Percentiles rank a stretch among this genome's conserved stretches.
Evolutionary conservation across 1,284 basidiomycete genomes (phyloP).

Genomic region (Termitomyces sp.): DNA sequence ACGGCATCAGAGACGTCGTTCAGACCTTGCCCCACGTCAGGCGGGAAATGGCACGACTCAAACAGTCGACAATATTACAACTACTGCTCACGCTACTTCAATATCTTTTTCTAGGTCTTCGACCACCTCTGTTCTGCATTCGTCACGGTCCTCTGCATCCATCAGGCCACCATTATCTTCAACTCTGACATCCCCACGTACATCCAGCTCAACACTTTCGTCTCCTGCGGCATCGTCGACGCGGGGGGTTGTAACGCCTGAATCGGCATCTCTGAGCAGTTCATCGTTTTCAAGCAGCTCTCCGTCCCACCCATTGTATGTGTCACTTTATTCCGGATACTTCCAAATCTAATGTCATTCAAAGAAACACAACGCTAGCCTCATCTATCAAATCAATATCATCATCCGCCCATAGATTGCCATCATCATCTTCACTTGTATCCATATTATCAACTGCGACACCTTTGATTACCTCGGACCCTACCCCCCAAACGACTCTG

Average conservation of each 20-base stretch:
- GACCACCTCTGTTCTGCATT: not conserved
- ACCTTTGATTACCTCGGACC: not conserved
- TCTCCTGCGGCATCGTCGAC: not conserved
- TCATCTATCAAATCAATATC: not conserved
- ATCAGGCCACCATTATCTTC: slow-evolving; percentile 6
- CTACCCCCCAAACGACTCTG: slow-evolving; percentile 7
- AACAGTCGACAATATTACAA: not conserved
- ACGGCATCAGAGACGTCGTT: slow-evolving; percentile 5
- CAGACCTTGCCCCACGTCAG: slow-evolving; percentile 5
- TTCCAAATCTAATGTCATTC: not conserved
- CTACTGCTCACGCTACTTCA: not conserved
- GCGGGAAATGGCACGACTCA: not conserved
- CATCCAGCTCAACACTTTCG: not conserved
- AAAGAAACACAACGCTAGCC: not conserved
- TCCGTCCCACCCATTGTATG: not conserved
- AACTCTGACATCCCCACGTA: not conserved
- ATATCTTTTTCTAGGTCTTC: not conserved
- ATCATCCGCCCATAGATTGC: not conserved
- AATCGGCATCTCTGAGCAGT: not conserved
- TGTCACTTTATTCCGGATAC: not conserved
- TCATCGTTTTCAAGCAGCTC: not conserved
- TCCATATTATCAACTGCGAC: slow-evolving; percentile 1
- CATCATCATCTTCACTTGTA: not conserved
- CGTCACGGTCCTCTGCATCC: not conserved
- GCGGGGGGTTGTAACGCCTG: not conserved